phyloP scores from a whole-genome alignment of 768 basidiomycete genomes.

The Tulasnella sp. region DNA sequence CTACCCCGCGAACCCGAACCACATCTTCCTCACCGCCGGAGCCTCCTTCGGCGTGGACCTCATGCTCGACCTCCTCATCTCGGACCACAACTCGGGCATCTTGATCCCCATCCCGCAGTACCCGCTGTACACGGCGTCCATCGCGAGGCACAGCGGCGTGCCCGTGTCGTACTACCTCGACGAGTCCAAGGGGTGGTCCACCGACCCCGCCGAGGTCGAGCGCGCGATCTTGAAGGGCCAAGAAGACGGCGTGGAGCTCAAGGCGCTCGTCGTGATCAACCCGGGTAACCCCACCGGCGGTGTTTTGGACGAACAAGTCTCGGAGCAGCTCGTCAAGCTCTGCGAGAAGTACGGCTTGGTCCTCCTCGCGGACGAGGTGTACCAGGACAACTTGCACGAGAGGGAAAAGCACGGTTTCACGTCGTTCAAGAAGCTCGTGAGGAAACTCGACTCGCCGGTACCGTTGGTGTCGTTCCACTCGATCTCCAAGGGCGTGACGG shows the following conservation, averaged over 20 bases:
- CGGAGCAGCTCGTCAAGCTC: constrained; percentile 63
- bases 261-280: constrained; percentile 94
- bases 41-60: constrained; percentile 92
- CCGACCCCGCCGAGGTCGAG: constrained; percentile 56
- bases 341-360: constrained; percentile 80
- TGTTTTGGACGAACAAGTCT: constrained; percentile 58
- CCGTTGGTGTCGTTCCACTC: constrained; percentile 94
- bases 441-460: constrained; percentile 51
- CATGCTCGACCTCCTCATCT: constrained; percentile 67
- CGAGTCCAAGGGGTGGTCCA: constrained; percentile 73
- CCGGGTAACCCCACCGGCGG: constrained; percentile 96
- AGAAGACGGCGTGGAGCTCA: constrained; percentile 49
- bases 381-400: constrained; percentile 85
- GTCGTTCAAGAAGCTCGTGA: constrained; percentile 86
- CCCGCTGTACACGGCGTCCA: constrained; percentile 90
- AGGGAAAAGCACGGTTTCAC: constrained; percentile 60
- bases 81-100: constrained; percentile 55
- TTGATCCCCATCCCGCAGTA: constrained; percentile 98
- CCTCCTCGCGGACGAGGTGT: constrained; percentile 96
- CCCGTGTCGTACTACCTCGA: constrained; percentile 83
- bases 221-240: constrained; percentile 54
- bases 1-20: constrained; percentile 62
- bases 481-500: constrained; percentile 90
- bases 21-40: constrained; percentile 91
- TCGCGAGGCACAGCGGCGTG: constrained; percentile 73